Conservation (phyloP, 768 basidiomycete species). For the Chalciporus sphaerocephalus region DNA sequence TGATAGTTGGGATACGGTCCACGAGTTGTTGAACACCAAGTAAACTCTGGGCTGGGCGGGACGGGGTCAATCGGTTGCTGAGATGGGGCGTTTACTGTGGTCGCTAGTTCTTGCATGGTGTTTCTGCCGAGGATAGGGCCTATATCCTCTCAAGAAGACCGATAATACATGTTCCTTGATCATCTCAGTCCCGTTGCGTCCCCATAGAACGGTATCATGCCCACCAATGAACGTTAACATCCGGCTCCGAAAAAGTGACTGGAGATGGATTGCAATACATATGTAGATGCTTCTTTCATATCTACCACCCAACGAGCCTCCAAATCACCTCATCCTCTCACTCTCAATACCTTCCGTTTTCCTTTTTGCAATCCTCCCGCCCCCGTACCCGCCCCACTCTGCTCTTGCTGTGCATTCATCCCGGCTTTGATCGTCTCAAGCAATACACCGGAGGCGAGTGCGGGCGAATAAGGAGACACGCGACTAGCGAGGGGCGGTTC, state of each 20-base stretch:
- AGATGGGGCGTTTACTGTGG: no score
- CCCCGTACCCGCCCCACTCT: slow-evolving; percentile 36
- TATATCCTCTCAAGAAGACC: no score
- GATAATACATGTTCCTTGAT: no score
- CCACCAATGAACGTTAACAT: no score
- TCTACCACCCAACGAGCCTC: slow-evolving; percentile 1
- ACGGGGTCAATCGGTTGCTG: no score
- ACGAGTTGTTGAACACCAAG: no score
- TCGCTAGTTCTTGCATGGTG: no score
- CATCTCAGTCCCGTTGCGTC: no score
- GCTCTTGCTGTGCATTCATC: slow-evolving; percentile 61
- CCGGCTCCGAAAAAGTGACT: not conserved
- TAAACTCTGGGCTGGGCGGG: no score
- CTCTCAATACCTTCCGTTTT: slow-evolving; percentile 76
- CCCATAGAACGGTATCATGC: no score
- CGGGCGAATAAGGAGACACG: slow-evolving; percentile 77
- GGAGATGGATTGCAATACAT: slow-evolving; percentile 16
- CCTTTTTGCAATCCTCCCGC: slow-evolving; percentile 51
- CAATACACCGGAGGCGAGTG: slow-evolving; percentile 70
- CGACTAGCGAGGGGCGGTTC: slow-evolving; percentile 68
- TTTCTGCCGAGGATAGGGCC: no score
- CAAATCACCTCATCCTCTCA: slow-evolving; percentile 44
- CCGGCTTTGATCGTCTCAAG: slow-evolving; percentile 84
- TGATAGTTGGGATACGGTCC: no score
- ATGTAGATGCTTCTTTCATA: slow-evolving; percentile 14